Evolutionary conservation across 768 basidiomycete species (phyloP).

Genomic region (Lactarius tabidus): DNA sequence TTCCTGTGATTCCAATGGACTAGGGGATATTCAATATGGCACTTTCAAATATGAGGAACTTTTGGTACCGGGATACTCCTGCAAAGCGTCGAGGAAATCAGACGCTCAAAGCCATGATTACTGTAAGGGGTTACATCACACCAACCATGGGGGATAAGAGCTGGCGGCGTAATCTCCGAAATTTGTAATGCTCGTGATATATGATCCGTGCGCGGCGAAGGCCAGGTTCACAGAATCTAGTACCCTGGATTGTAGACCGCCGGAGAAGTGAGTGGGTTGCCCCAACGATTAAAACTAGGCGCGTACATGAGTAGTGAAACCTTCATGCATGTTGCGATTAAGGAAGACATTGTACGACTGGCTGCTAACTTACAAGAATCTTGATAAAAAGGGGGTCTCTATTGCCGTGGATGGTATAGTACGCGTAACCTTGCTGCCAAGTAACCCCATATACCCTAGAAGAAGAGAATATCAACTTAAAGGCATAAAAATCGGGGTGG

Average conservation of each 20-base stretch:
- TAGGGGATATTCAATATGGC: background rate
- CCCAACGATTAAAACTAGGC: no score
- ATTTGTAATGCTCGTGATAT: conserved; percentile 2
- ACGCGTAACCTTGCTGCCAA: background rate
- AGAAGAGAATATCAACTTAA: background rate
- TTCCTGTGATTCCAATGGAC: conserved; percentile 2
- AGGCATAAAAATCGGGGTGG: background rate
- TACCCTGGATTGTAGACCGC: background rate
- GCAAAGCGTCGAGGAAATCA: background rate
- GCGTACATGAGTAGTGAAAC: conserved; percentile 3
- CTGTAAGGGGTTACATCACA: no score
- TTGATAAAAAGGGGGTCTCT: background rate
- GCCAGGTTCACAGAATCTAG: background rate
- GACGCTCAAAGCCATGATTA: background rate
- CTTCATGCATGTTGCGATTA: background rate
- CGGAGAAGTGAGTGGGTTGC: background rate
- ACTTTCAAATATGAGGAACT: background rate
- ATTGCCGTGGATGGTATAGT: background rate
- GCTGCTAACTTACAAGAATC: background rate
- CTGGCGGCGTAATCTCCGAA: background rate
- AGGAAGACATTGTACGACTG: background rate
- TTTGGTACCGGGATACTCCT: conserved; percentile 1
- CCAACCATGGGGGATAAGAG: background rate
- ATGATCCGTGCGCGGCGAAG: background rate
- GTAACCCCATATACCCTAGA: background rate